Evolutionary conservation across 129 eudicot genomes (phyloP).

Genomic region (Flaveria brownii): DNA sequence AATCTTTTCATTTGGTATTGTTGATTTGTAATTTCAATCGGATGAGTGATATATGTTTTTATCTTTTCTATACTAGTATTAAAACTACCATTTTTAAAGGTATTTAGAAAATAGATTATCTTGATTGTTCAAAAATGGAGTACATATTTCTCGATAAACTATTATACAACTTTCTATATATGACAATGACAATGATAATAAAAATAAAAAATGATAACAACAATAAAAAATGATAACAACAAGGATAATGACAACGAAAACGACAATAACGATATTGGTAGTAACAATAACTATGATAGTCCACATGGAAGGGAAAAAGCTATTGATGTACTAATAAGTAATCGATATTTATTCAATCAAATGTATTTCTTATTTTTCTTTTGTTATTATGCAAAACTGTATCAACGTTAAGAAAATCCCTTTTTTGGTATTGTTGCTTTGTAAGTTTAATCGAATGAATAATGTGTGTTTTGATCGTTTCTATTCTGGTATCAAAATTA

Average conservation of each 20-base stretch:
- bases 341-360: background rate
- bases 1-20: background rate
- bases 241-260: no score
- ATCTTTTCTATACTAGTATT: background rate
- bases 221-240: no score
- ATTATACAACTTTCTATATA: background rate
- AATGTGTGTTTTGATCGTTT: background rate
- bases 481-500: background rate
- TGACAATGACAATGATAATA: no score
- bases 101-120: background rate
- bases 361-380: background rate
- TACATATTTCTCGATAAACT: background rate
- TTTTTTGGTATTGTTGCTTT: no score
- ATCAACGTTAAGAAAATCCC: background rate
- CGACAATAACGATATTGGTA: no score
- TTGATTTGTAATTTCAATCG: background rate
- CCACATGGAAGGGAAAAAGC: no score
- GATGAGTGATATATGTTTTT: background rate
- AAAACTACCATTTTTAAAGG: background rate
- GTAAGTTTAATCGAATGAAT: no score
- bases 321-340: no score
- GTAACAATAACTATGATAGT: no score
- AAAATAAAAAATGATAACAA: no score
- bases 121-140: background rate
- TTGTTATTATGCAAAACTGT: slow-evolving; percentile 13